Evolutionary conservation across 2,329 filamentous ascomycete genomes (phyloP).

Genomic region (Pseudogymnoascus sp.): DNA sequence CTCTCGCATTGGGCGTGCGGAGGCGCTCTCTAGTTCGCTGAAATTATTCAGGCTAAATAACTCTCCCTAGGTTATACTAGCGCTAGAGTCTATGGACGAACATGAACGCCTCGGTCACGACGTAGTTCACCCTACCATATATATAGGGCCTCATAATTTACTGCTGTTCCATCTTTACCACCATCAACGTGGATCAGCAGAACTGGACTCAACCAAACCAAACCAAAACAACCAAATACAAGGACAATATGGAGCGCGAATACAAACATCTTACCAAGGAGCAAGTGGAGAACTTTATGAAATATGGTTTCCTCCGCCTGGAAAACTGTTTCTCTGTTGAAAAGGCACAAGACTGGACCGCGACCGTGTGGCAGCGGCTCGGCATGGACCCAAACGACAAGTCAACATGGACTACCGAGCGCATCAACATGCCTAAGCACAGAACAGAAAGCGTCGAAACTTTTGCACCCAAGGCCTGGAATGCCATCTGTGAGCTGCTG

Average conservation of each 20-base stretch:
- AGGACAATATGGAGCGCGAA: neutral
- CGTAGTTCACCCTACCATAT: neutral
- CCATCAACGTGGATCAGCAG: neutral
- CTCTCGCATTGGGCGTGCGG: neutral
- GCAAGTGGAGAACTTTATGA: conserved; percentile 45
- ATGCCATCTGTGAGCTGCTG: conserved; percentile 56
- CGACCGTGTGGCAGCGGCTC: conserved; percentile 53
- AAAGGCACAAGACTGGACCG: conserved; percentile 39
- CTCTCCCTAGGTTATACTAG: neutral
- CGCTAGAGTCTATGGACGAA: neutral
- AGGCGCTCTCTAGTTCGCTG: neutral
- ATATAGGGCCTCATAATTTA: neutral
- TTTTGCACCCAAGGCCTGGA: conserved; percentile 59
- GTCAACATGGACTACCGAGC: conserved; percentile 54
- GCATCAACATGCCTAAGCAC: conserved; percentile 58
- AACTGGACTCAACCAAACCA: neutral
- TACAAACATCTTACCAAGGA: conserved; percentile 32
- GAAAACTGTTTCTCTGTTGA: conserved; percentile 42
- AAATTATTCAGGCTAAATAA: conserved; percentile 4
- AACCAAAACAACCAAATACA: neutral
- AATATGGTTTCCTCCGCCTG: conserved; percentile 48
- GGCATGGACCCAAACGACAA: conserved; percentile 57
- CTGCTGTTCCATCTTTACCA: neutral
- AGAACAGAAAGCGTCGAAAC: conserved; percentile 42
- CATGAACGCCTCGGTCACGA: neutral